A percentile compares a stretch with the other conserved stretches of the same genome.
These are phyloP conservation scores for Smithsoniella earleae DNA, from an alignment of 163 green algal species.

Conservation along the genomic window DNA sequence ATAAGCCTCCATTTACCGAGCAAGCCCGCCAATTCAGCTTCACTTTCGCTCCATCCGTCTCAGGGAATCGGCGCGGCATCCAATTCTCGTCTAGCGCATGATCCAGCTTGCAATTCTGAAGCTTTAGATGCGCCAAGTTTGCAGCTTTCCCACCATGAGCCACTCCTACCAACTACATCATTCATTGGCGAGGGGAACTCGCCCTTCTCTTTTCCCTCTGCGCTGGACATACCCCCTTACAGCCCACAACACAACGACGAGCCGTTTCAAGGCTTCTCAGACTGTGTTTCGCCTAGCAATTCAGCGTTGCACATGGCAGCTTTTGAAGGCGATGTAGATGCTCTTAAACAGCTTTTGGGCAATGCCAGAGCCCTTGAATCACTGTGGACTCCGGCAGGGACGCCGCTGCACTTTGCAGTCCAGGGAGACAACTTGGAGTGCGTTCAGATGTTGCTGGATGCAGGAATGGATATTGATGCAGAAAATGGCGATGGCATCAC, in stretches of 20 bases:
- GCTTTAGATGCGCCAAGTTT: conserved; percentile 5
- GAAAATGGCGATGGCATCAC: conserved; percentile 29
- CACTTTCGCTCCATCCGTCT: neutral
- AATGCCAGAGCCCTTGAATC: neutral
- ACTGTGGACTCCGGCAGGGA: neutral
- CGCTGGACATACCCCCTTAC: neutral
- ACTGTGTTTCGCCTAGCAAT: neutral
- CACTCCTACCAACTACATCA: neutral
- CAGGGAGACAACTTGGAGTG: neutral
- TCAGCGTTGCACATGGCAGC: neutral
- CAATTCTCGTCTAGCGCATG: neutral
- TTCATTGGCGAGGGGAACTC: conserved; percentile 23
- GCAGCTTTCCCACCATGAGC: neutral
- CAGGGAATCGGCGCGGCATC: neutral
- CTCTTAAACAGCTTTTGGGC: neutral
- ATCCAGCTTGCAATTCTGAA: neutral
- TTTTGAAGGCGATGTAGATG: neutral
- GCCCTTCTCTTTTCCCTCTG: conserved; percentile 12
- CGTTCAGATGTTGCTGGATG: neutral
- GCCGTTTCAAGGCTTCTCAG: neutral
- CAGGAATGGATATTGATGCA: neutral
- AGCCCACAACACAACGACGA: neutral
- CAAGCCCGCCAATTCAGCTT: neutral
- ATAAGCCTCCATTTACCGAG: neutral
- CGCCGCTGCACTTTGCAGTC: conserved; percentile 9